Evolutionary conservation across 2,329 filamentous ascomycete species (phyloP), one percentile per base, ranked within the genome.

Genomic region (Rosellinia necatrix): DNA sequence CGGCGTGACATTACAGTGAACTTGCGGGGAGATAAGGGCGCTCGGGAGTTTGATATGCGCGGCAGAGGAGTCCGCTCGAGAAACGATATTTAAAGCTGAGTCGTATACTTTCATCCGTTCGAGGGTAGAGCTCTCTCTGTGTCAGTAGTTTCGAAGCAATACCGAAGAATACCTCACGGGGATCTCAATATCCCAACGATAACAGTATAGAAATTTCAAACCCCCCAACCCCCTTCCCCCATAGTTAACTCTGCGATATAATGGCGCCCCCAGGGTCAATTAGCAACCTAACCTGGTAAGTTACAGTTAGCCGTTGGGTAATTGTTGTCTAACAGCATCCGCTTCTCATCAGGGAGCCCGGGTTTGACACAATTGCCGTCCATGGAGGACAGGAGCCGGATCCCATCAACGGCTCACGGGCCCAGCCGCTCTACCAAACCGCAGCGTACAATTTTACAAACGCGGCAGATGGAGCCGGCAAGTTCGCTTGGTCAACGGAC

Each of bases 401-500:
- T 19, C 68, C 68, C 7, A 67, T 67, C 32, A 70, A 69, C 43
- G 68, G 68, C 48, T 61, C 68, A 10, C 60, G 68, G 56, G 68
- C 68, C 9, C 63, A 67, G 12, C 68, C 68, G 24, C 64, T 70
- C 38, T 69, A 65, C 50, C 66, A 70, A 44, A 69, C 68, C 15
- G 59, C 66, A 7, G 66, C 68, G 12, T 70, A 70, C 54, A 70
- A 70, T 59, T 73, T 73, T 60, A 69, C 66, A 34, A 68, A 74
- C 51, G 72, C 71, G 3, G 70, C 71, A 52, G 73, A 75, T 60
- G 73, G 74, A 17, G 72, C 72, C 22, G 66, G 69, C 53, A 72
- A 72, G 32, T 69, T 70, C 32, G 67, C 68, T 6, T 72, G 71
- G 72, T 73, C 71, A 22, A 71, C 66, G 49, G 69, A 73, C 7